phyloP scores from a whole-genome alignment of 495 filamentous ascomycete genomes.

The Symbiotaphrina buchneri region DNA sequence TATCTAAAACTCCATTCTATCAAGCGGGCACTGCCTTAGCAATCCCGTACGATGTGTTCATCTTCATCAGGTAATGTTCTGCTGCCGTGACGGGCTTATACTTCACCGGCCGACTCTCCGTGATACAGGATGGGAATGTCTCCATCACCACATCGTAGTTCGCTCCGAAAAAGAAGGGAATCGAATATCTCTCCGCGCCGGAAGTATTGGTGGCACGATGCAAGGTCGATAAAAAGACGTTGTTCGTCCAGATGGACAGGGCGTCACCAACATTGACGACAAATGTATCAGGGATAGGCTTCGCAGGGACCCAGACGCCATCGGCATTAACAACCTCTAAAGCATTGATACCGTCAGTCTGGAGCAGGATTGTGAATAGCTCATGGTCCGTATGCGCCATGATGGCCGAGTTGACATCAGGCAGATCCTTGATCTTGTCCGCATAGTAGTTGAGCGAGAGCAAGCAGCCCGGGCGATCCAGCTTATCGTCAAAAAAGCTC shows the following conservation, averaged over 20 bases:
- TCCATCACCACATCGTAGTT: too few relatives aligned
- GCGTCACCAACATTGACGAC: slow-evolving; percentile 18
- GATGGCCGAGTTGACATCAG: too few relatives aligned
- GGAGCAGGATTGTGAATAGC: slow-evolving; percentile 16
- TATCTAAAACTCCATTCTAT: too few relatives aligned
- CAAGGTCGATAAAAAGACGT: slow-evolving; percentile 13
- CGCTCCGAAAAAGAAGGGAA: slow-evolving; percentile 10
- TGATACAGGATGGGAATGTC: too few relatives aligned
- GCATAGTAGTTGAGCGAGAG: slow-evolving; percentile 15
- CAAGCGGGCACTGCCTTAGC: too few relatives aligned
- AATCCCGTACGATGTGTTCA: too few relatives aligned
- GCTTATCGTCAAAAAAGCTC: slow-evolving; percentile 11
- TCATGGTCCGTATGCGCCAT: slow-evolving; percentile 18
- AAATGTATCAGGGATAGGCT: slow-evolving; percentile 12
- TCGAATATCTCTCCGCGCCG: slow-evolving; percentile 5
- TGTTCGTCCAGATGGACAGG: slow-evolving; percentile 10
- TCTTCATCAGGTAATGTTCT: too few relatives aligned
- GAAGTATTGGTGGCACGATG: slow-evolving; percentile 13
- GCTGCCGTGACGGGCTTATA: too few relatives aligned
- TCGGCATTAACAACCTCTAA: slow-evolving; percentile 12
- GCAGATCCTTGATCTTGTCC: too few relatives aligned
- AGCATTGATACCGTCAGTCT: slow-evolving; percentile 12
- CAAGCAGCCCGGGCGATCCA: slow-evolving; percentile 10
- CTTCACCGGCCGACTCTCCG: too few relatives aligned
- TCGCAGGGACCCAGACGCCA: slow-evolving; percentile 11